Percentiles rank a stretch among this genome's conserved stretches.
These are phyloP conservation scores for Paraphaeosphaeria sporulosa DNA, from an alignment of 2,329 filamentous ascomycete species.

Conservation along the genomic window DNA sequence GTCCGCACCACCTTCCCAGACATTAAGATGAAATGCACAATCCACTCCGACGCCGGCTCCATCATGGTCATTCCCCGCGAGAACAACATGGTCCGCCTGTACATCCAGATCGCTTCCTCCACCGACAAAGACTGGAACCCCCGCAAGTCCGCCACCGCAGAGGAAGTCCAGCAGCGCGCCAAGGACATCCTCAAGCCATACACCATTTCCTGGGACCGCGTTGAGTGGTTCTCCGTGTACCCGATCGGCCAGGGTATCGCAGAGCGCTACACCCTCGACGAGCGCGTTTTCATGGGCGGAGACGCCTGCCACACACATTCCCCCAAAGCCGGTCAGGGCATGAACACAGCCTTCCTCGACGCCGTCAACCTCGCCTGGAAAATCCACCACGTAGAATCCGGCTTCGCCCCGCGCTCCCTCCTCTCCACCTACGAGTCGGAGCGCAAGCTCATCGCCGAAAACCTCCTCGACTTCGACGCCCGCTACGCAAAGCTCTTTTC, in stretches of 20 bases:
- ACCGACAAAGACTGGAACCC: constrained; percentile 68
- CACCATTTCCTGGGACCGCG: constrained; percentile 67
- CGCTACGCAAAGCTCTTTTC: constrained; percentile 92
- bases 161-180: constrained; percentile 65
- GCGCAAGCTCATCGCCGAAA: constrained; percentile 84
- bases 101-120: constrained; percentile 68
- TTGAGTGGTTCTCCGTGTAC: constrained; percentile 73
- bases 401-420: constrained; percentile 77
- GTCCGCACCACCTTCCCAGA: constrained; percentile 69
- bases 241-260: constrained; percentile 71
- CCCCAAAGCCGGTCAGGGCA: constrained; percentile 71
- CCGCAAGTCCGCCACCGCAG: constrained; percentile 65
- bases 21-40: constrained; percentile 74
- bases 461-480: constrained; percentile 84
- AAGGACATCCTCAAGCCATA: constrained; percentile 68
- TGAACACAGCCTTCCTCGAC: constrained; percentile 67
- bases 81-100: constrained; percentile 63
- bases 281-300: constrained; percentile 71
- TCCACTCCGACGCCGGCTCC: constrained; percentile 68
- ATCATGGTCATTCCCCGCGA: constrained; percentile 69
- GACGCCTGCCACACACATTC: constrained; percentile 70
- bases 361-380: constrained; percentile 96
- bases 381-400: constrained; percentile 86
- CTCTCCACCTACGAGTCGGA: constrained; percentile 88
- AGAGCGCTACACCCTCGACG: constrained; percentile 69